Base-by-base conservation (phyloP, 176 grass and related monocot species). In the Puccinellia tenuiflora region DNA sequence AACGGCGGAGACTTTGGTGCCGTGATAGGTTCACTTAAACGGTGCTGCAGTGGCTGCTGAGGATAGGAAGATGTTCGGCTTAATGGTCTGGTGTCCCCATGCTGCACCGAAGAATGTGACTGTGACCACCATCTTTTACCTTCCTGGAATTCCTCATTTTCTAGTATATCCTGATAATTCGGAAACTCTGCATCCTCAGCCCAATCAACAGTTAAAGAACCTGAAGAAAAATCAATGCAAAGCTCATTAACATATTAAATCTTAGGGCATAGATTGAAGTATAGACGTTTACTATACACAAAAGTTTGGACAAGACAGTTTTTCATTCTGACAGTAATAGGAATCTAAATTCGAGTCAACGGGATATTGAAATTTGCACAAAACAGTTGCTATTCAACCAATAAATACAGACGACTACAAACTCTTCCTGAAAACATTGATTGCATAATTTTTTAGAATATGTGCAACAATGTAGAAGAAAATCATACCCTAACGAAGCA, bases 131-230 rank as follows among this genome's bases (percentile, higher is more conserved):
- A 94, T 62, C 88, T 83, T 79, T 97, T 94, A 70, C 81, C 85
- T 65, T 98, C 96, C 39, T 95, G 84, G 65, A 90, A 82, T 85
- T 86, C 75, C 52, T 93, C 93, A 55, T 78, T 86, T 72, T 91
- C 89, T 62, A 95, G 80, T 79, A 87, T 78, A 31, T 93, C 85
- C 15, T 91, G 92, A 79, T 98, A 93, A 66, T 91, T 93, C 53
- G 82, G 51, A 80, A 81, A 69, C 38, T 98, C 96, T 18, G 76
- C 75, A 82, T 98, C 96, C 78, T 92, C 88, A 46, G 76, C 67
- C 96, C 91, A 98, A 64, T 98, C 96, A 75, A 89, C 79, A 84
- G 92, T 93, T 83, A 94, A 88, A 83, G 96, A 98, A 90, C 91
- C 96, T 98, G 89, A 67, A 87, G 80, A 67, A 89, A 66, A 76